phyloP scores from a whole-genome alignment of 2,329 filamentous ascomycete genomes.

The Cladobotryum mycophilum region DNA sequence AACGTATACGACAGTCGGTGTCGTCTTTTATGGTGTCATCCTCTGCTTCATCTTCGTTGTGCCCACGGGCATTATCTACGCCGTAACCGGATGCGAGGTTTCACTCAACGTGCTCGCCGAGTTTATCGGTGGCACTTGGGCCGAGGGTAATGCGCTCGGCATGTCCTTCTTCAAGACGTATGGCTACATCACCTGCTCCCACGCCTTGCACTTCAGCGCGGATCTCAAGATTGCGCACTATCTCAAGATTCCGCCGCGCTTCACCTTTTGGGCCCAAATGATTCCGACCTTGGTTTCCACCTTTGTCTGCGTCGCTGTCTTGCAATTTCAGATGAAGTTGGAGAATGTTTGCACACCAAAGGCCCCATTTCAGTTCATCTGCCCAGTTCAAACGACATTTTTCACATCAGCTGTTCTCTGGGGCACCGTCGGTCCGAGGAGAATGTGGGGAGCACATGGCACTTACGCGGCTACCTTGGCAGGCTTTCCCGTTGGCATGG shows the following conservation, averaged over 20 bases:
- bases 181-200: slow-evolving; percentile 30
- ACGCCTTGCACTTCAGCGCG: slow-evolving; percentile 36
- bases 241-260: slow-evolving; percentile 37
- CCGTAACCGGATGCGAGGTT: slow-evolving; percentile 37
- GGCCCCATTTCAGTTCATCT: slow-evolving; percentile 1
- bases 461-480: slow-evolving; percentile 29
- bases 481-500: slow-evolving; percentile 34
- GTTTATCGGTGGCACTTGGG: slow-evolving; percentile 39
- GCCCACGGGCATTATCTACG: slow-evolving; percentile 37
- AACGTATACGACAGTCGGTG: slow-evolving; percentile 34
- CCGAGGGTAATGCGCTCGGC: slow-evolving; percentile 38
- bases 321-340: slow-evolving; percentile 23
- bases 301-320: slow-evolving; percentile 4
- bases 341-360: slow-evolving; percentile 29
- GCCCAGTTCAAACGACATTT: not conserved
- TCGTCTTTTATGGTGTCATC: slow-evolving; percentile 37
- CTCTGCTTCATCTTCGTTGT: slow-evolving; percentile 38
- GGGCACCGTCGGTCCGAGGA: slow-evolving; percentile 32
- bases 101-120: slow-evolving; percentile 42
- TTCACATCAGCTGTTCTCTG: slow-evolving; percentile 33
- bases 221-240: slow-evolving; percentile 36
- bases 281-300: slow-evolving; percentile 28
- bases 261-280: slow-evolving; percentile 31
- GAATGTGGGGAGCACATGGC: slow-evolving; percentile 28
- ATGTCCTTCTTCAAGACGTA: slow-evolving; percentile 43